phyloP scores from a whole-genome alignment of 2,329 filamentous ascomycete genomes.

The Penicillium sp. region DNA sequence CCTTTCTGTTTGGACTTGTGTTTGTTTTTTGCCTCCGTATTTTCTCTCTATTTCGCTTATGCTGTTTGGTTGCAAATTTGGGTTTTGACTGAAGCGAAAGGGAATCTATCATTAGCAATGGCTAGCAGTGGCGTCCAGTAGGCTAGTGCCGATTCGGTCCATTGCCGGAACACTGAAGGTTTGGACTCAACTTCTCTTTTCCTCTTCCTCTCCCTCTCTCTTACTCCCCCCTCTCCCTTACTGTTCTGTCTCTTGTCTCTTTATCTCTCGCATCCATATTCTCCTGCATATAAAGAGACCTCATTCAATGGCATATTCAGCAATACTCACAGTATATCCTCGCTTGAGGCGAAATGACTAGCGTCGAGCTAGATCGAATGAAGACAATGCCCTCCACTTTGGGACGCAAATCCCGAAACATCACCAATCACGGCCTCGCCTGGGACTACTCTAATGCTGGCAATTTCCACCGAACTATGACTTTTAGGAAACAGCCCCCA shows the following conservation, averaged over 20 bases:
- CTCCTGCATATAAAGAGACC: too few species aligned
- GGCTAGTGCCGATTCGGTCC: background rate
- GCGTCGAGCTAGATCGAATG: conserved; percentile 1
- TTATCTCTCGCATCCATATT: background rate
- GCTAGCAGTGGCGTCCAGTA: background rate
- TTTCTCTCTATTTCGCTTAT: background rate
- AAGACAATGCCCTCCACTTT: background rate
- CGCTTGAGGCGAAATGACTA: conserved; percentile 5
- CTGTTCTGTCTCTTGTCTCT: background rate
- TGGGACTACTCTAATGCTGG: conserved; percentile 6
- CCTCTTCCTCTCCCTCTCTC: background rate
- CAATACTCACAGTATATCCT: background rate
- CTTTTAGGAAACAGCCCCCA: conserved; percentile 2
- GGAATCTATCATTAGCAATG: background rate
- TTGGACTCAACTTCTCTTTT: background rate
- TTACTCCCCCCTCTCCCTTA: background rate
- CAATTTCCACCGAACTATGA: conserved; percentile 7
- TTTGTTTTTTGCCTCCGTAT: background rate
- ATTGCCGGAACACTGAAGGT: background rate
- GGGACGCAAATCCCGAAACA: background rate
- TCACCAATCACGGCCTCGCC: conserved; percentile 3
- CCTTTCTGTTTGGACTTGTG: background rate
- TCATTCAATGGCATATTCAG: background rate
- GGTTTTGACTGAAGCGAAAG: background rate
- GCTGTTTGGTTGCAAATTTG: background rate